Base-by-base conservation (phyloP, 2,329 filamentous ascomycete species). In the Elsinoe arachidis region DNA sequence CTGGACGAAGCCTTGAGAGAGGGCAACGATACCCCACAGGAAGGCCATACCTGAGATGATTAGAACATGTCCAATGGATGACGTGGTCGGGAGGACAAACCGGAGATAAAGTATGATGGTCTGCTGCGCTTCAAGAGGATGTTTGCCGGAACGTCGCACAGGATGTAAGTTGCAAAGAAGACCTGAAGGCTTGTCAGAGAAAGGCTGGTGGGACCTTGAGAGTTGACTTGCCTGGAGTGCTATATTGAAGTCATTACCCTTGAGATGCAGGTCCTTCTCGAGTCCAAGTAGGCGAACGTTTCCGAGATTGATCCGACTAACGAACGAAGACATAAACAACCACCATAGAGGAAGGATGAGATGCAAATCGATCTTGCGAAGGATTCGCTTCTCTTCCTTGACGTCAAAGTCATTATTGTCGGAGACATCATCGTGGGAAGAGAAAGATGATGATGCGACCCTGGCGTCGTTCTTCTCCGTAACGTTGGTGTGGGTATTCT, bases 271-370 rank as follows among this genome's bases (percentile, higher is more conserved):
- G 53, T 71, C 67, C 26, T 65, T 64, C 30, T 69, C 66, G 19
- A 73, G 60, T 11, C 72, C 70, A 56, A 70, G 66, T 41, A 73
- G 72, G 19, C 63, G 66, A 4, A 71, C 71, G 64, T 73, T 73
- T 23, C 68, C 70, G 64, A 62, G 61, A 43, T 70, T 69, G 30
- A 64, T 71, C n/a, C 75, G 69, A 60, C 77, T 75, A 4, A 77
- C 66, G 60, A 77, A 77, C 4, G 72, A 67, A 21, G 63, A 35
- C 26, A 56, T 17, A 26, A 56, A 56, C 9, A 56, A 11, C 26
- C 35, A 56, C 54, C 54, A 56, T 15, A 56, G 17, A 10, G 54
- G 54, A 26, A 56, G 12, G 14, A 56, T n/a, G 19, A 56, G 54
- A 37, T 56, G 54, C 30, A 56, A 41, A 21, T 56, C 54, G 5